Conservation (phyloP, 2,329 filamentous ascomycete species). For the Xylariales sp. region DNA sequence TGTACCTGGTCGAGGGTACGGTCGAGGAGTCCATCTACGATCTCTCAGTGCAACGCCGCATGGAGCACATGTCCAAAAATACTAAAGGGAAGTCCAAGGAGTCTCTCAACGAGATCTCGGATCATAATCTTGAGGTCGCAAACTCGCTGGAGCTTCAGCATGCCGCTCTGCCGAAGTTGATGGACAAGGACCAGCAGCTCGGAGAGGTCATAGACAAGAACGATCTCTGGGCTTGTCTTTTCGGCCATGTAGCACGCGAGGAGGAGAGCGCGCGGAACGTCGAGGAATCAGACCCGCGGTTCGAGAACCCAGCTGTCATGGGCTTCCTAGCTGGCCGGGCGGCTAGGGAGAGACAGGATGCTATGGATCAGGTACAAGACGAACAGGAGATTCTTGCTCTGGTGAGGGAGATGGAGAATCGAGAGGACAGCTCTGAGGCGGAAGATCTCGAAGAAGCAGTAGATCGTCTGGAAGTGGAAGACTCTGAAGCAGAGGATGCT, state of each 20-base stretch:
- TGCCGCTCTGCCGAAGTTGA: slow-evolving; percentile 63
- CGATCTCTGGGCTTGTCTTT: slow-evolving; percentile 87
- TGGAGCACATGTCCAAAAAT: slow-evolving; percentile 66
- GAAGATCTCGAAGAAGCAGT: no score
- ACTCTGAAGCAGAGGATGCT: no score
- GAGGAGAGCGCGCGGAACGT: slow-evolving; percentile 10
- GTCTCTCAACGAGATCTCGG: slow-evolving; percentile 41
- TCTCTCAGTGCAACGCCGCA: slow-evolving; percentile 71
- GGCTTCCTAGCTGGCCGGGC: slow-evolving; percentile 42
- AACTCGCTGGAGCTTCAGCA: slow-evolving; percentile 81
- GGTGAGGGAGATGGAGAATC: no score
- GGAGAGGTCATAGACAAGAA: slow-evolving; percentile 75
- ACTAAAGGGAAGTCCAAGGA: slow-evolving; percentile 34
- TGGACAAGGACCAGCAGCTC: slow-evolving; percentile 63
- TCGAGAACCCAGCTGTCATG: slow-evolving; percentile 31
- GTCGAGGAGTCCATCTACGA: slow-evolving; percentile 92
- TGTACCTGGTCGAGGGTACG: slow-evolving; percentile 86
- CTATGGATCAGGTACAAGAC: background rate
- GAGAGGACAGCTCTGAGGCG: no score
- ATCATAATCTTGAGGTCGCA: slow-evolving; percentile 69
- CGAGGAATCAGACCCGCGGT: slow-evolving; percentile 19
- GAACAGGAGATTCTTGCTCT: background rate
- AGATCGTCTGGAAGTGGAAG: no score
- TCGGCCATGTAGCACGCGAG: slow-evolving; percentile 51
- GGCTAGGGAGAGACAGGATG: slow-evolving; percentile 30